A percentile compares a stretch with the other conserved stretches of the same genome.
These are phyloP conservation scores for Parmales sp. DNA, from an alignment of 108 stramenopile species.

Conservation along the genomic window DNA sequence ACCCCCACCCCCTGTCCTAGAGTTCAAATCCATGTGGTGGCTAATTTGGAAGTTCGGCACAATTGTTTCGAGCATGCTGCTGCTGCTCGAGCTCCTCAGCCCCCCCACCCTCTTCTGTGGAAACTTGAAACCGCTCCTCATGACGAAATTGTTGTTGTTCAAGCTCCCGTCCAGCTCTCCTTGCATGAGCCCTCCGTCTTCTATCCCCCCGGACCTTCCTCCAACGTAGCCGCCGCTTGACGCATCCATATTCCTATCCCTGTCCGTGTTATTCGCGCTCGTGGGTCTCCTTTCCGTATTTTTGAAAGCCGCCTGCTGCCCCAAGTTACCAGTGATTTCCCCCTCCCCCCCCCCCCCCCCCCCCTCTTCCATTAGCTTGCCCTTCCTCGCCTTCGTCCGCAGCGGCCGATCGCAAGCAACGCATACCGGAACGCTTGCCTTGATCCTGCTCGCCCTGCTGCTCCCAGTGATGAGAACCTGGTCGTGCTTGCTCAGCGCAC, in stretches of 20 bases:
- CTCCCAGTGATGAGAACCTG: slow-evolving; percentile 27
- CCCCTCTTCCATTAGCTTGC: slow-evolving; percentile 10
- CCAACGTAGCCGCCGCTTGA: background rate
- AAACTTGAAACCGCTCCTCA: background rate
- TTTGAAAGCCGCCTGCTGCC: too few species aligned
- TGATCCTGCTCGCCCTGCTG: slow-evolving; percentile 20
- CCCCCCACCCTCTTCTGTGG: background rate
- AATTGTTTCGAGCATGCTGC: too few species aligned
- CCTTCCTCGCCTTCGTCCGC: slow-evolving; percentile 7
- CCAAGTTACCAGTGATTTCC: too few species aligned
- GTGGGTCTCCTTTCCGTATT: too few species aligned
- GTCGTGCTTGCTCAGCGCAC: slow-evolving; percentile 40
- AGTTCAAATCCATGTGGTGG: too few species aligned
- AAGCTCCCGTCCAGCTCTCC: background rate
- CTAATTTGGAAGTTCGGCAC: too few species aligned
- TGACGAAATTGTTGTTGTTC: background rate
- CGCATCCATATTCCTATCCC: too few species aligned
- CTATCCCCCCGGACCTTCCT: background rate
- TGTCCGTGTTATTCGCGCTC: too few species aligned
- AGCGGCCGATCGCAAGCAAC: slow-evolving; percentile 29
- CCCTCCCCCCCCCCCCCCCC: background rate
- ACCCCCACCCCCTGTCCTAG: too few species aligned
- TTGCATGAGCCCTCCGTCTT: background rate
- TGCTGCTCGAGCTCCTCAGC: too few species aligned
- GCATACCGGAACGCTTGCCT: slow-evolving; percentile 27